Conservation (phyloP, 73 alveolate species). For the Tetrahymena elliotti region DNA sequence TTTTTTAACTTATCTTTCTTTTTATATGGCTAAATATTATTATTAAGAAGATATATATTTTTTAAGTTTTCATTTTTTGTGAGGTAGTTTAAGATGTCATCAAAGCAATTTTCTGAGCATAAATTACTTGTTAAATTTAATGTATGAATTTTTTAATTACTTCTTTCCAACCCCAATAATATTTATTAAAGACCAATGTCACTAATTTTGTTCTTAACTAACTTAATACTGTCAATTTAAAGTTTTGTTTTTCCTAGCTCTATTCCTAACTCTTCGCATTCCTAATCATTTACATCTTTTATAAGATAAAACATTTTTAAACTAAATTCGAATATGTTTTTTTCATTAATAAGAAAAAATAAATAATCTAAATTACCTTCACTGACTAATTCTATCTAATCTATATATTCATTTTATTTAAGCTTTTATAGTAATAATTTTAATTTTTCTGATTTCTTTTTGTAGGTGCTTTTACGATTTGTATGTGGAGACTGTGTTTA, state of each 20-base stretch:
- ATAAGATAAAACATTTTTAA: neutral
- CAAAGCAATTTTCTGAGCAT: neutral
- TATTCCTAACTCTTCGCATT: neutral
- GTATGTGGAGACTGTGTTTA: neutral
- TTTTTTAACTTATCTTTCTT: neutral
- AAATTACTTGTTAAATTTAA: neutral
- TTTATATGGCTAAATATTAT: neutral
- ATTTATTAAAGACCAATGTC: neutral
- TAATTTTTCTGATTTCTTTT: neutral
- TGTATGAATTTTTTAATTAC: neutral
- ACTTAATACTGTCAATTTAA: neutral
- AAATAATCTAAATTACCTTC: neutral
- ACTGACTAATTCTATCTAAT: neutral
- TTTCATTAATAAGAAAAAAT: neutral
- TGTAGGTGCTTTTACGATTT: neutral
- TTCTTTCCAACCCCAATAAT: neutral
- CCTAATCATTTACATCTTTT: neutral
- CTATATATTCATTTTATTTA: neutral
- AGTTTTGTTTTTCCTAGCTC: neutral
- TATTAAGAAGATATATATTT: neutral
- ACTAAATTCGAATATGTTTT: too few relatives aligned
- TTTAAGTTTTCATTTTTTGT: neutral
- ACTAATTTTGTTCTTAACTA: neutral
- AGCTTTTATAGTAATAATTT: neutral
- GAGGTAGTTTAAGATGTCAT: neutral